Evolutionary conservation across 257 asterid genomes (phyloP), one percentile per base, ranked within the genome.

Genomic region (Coffea eugenioides): DNA sequence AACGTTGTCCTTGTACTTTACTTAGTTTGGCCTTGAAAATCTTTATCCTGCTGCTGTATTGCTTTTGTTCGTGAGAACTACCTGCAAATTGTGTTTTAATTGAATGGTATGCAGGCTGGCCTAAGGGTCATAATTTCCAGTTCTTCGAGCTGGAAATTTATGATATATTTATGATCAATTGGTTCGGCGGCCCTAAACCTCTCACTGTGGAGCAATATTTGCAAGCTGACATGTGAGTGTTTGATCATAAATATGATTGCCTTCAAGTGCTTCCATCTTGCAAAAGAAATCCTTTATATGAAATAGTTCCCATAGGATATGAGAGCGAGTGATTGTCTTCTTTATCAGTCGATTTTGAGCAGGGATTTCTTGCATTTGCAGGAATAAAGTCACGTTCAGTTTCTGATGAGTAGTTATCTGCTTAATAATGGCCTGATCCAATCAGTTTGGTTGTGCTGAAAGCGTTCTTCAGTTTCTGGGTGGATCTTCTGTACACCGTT

Each of bases 111-210:
- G 84, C 96, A 94, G 98, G 85, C 74, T 94, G 98, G 98, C 98
- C 98, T 31, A 83, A 90, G 87, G 27, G 80, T 81, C 98, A 95
- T 84, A 82, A 91, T 82, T 95, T 95, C 88, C 88, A 84, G 89
- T 71, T 92, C 77, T 95, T 82, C 94, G 90, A 86, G 82, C 76
- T 95, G 57, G 94, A 89, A 71, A 91, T 93, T 2, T 90, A 88
- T 62, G 89, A 91, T 65, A 91, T 95, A 79, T 93, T 95, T 84
- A 71, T 95, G 90, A 88, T 95, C 78, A 95, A 93, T 79, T 95
- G 97, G 97, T 95, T 80, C n/a, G 98, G 98, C 31, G 98, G 98
- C 65, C 93, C 98, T 59, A 91, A 93, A 89, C 98, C 98, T 77
- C 89, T 95, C 78, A 93, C 98, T 0, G 97, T 90, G 86, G 97